A percentile compares a stretch with the other conserved stretches of the same genome.
These are phyloP conservation scores for Trichophyton mentagrophytes DNA, from an alignment of 2,329 filamentous ascomycete species.

Conservation along the genomic window DNA sequence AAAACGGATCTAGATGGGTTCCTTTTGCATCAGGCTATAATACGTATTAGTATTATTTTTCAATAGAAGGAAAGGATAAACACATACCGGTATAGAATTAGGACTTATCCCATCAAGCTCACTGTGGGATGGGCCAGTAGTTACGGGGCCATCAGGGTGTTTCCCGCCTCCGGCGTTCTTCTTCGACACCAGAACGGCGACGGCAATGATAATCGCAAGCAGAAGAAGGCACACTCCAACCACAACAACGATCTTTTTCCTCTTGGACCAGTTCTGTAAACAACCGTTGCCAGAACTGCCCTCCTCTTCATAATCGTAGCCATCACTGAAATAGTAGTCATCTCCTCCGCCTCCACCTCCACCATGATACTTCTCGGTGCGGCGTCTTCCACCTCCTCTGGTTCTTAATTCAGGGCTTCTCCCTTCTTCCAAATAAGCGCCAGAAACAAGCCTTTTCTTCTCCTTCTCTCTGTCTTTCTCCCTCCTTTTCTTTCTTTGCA, in stretches of 20 bases:
- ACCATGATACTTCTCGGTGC: slow-evolving; percentile 39
- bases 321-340: slow-evolving; percentile 13
- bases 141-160: slow-evolving; percentile 19
- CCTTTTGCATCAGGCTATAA: slow-evolving; percentile 48
- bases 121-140: slow-evolving; percentile 26
- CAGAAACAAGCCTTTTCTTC: slow-evolving; percentile 55
- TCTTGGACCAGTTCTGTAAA: slow-evolving; percentile 28
- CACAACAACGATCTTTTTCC: slow-evolving; percentile 41
- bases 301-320: slow-evolving; percentile 26
- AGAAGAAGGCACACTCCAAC: slow-evolving; percentile 43
- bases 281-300: slow-evolving; percentile 26
- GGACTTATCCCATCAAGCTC: slow-evolving; percentile 43
- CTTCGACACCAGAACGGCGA: slow-evolving; percentile 53
- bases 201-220: slow-evolving; percentile 54
- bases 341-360: slow-evolving; percentile 24
- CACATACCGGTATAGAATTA: slow-evolving; percentile 45
- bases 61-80: background rate
- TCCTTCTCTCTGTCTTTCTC: slow-evolving; percentile 17
- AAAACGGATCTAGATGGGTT: slow-evolving; percentile 74
- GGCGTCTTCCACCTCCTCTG: slow-evolving; percentile 34
- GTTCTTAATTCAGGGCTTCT: slow-evolving; percentile 38
- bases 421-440: slow-evolving; percentile 57
- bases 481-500: slow-evolving; percentile 16
- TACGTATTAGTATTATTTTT: slow-evolving; percentile 11
- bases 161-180: slow-evolving; percentile 36